Conservation (phyloP, 1,284 basidiomycete genomes). For the Trametes pubescens region DNA sequence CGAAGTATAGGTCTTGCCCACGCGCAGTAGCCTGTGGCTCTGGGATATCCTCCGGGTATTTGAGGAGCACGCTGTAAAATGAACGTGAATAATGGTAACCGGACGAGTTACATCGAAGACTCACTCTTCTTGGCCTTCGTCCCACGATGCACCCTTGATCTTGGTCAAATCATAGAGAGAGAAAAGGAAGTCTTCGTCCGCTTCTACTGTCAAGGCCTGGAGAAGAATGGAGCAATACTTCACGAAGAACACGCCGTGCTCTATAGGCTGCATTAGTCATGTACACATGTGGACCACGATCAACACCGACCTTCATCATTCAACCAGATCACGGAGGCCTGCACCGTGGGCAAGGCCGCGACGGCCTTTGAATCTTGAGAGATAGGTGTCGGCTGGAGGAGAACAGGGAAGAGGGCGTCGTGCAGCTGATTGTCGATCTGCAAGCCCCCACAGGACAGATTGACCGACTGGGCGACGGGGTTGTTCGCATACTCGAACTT, state of each 20-base stretch:
- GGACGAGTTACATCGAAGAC: slow-evolving; percentile 33
- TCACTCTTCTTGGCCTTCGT: slow-evolving; percentile 79
- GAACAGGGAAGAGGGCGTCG: slow-evolving; percentile 94
- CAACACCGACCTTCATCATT: slow-evolving; percentile 85
- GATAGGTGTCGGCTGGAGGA: slow-evolving; percentile 94
- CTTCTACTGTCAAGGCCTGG: slow-evolving; percentile 94
- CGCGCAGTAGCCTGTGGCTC: slow-evolving; percentile 76
- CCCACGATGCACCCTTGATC: slow-evolving; percentile 91
- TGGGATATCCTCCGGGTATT: slow-evolving; percentile 77
- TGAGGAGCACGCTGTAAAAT: slow-evolving; percentile 73
- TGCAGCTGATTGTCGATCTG: slow-evolving; percentile 99
- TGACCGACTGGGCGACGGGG: slow-evolving; percentile 82
- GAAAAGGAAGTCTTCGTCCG: slow-evolving; percentile 97
- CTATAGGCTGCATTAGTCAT: slow-evolving; percentile 48
- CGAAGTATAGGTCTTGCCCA: slow-evolving; percentile 92
- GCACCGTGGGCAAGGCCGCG: slow-evolving; percentile 90
- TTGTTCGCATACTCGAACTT: slow-evolving; percentile 91
- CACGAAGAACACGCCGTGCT: slow-evolving; percentile 95
- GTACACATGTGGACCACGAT: neutral
- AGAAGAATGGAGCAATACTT: slow-evolving; percentile 97
- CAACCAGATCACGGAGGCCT: slow-evolving; percentile 88
- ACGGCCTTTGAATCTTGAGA: slow-evolving; percentile 85
- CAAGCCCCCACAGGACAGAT: slow-evolving; percentile 86
- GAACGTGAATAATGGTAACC: neutral
- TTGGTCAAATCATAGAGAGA: slow-evolving; percentile 93